Conservation (phyloP, 106 monocot species). For the Dendrobium chrysotoxum region DNA sequence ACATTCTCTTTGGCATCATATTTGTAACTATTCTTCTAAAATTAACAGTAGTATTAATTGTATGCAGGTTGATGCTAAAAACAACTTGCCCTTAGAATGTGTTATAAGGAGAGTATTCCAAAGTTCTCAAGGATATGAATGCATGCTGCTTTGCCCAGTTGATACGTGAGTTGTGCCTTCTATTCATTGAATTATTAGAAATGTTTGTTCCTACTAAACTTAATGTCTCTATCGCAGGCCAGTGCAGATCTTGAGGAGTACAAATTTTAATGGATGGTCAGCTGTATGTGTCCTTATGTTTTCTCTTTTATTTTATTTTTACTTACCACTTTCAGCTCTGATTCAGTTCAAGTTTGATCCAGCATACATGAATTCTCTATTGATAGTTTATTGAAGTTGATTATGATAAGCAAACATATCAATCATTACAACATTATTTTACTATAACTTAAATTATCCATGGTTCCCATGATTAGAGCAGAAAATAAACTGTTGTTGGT, state of each 20-base stretch:
- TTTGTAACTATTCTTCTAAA: background rate
- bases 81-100: slow-evolving; percentile 82
- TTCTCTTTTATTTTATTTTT: background rate
- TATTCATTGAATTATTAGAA: background rate
- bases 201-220: background rate
- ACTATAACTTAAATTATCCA: background rate
- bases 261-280: slow-evolving; percentile 90
- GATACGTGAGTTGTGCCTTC: slow-evolving; percentile 58
- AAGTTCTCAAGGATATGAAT: slow-evolving; percentile 76
- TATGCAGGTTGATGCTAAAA: slow-evolving; percentile 79
- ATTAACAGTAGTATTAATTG: background rate
- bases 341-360: background rate
- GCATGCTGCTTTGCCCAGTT: slow-evolving; percentile 94
- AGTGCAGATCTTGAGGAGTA: slow-evolving; percentile 88
- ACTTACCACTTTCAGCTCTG: background rate
- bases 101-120: slow-evolving; percentile 84
- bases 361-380: background rate
- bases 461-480: background rate
- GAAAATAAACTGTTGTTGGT: background rate
- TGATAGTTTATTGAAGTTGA: background rate
- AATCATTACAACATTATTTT: background rate
- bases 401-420: background rate
- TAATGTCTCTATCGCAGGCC: slow-evolving; percentile 55
- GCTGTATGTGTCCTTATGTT: slow-evolving; percentile 51
- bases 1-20: background rate